These are phyloP conservation scores for Flaveria linearis DNA, from an alignment of 129 eudicot species.

Conservation along the genomic window DNA sequence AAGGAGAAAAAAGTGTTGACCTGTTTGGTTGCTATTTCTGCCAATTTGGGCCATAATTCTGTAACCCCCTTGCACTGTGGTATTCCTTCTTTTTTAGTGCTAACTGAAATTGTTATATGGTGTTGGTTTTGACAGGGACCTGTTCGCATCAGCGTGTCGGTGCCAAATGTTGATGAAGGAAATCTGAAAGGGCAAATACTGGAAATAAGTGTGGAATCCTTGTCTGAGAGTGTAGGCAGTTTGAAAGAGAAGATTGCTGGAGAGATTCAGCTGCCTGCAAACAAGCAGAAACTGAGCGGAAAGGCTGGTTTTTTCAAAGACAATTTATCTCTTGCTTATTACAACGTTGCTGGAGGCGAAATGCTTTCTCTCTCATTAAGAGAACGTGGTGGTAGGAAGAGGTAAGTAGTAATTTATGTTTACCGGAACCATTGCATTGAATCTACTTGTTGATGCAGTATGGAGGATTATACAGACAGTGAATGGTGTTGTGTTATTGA, in stretches of 20 bases:
- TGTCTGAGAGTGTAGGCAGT: conserved; percentile 64
- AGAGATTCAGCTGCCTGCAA: conserved; percentile 78
- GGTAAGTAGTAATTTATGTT: conserved; percentile 40
- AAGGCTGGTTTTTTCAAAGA: conserved; percentile 88
- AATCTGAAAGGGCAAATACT: conserved; percentile 80
- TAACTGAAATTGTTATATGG: not conserved
- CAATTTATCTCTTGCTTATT: conserved; percentile 77
- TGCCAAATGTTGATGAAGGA: conserved; percentile 85
- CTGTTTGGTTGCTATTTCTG: not conserved
- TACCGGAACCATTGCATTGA: not conserved
- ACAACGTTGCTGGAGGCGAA: conserved; percentile 66
- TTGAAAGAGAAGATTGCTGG: conserved; percentile 85
- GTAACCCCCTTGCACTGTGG: not conserved
- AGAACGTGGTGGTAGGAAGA: conserved; percentile 88
- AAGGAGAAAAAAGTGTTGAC: no score
- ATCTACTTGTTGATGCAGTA: not conserved
- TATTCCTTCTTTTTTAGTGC: not conserved
- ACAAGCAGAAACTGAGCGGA: conserved; percentile 85
- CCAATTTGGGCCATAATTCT: not conserved
- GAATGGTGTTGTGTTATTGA: conserved; percentile 2
- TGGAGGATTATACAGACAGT: not conserved
- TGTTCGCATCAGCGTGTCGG: conserved; percentile 59
- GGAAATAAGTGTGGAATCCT: conserved; percentile 63
- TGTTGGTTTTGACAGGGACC: conserved; percentile 60
- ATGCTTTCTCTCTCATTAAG: conserved; percentile 63